These are phyloP conservation scores for Chenopodium berlandieri DNA, from an alignment of 148 eudicot genomes.

Conservation along the genomic window DNA sequence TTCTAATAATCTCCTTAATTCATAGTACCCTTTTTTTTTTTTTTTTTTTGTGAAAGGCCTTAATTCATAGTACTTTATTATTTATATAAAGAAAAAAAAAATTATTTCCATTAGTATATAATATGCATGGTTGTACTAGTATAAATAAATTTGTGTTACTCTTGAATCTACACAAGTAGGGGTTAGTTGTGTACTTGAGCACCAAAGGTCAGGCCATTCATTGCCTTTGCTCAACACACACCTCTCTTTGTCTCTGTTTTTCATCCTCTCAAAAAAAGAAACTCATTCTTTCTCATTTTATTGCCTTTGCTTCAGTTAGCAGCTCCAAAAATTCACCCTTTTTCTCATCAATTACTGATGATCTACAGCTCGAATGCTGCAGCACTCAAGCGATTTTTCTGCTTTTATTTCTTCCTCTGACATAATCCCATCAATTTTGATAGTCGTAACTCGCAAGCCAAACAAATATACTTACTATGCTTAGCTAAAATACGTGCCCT, in stretches of 20 bases:
- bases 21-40: too few relatives aligned
- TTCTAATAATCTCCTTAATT: too few relatives aligned
- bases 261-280: not conserved
- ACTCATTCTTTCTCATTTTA: not conserved
- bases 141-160: not conserved
- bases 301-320: constrained; percentile 15
- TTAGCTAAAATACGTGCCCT: constrained; percentile 4
- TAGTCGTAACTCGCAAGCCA: constrained; percentile 13
- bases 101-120: too few relatives aligned
- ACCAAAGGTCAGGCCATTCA: constrained; percentile 2
- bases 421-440: not conserved
- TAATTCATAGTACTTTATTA: too few relatives aligned
- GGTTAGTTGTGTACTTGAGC: not conserved
- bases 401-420: constrained; percentile 7
- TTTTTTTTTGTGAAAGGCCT: too few relatives aligned
- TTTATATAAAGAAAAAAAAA: too few relatives aligned
- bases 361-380: not conserved
- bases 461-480: not conserved
- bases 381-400: not conserved
- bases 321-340: not conserved
- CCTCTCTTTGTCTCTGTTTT: not conserved
- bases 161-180: not conserved
- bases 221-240: not conserved
- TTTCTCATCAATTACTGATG: not conserved
- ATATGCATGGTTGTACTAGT: not conserved